phyloP scores from a whole-genome alignment of 2,329 filamentous ascomycete species.

The Coniochaeta pulveracea region DNA sequence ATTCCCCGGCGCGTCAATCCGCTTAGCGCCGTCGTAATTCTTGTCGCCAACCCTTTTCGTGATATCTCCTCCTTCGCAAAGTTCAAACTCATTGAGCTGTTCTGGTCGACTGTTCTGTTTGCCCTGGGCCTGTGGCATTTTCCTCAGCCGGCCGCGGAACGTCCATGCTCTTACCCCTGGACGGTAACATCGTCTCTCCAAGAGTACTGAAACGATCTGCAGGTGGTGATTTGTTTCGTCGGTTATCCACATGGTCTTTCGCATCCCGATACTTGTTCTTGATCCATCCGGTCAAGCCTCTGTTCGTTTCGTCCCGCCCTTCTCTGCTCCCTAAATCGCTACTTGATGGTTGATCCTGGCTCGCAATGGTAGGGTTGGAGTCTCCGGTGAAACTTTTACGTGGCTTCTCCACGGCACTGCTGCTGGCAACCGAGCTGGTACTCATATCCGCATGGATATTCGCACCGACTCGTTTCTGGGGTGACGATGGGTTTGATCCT shows the following conservation, averaged over 20 bases:
- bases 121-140: too few species aligned
- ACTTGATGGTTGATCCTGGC: slow-evolving; percentile 25
- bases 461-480: slow-evolving; percentile 39
- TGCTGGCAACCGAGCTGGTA: slow-evolving; percentile 57
- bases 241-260: slow-evolving; percentile 43
- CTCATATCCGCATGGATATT: slow-evolving; percentile 55
- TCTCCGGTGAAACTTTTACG: slow-evolving; percentile 40
- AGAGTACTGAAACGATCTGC: slow-evolving; percentile 17
- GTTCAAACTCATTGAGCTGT: too few species aligned
- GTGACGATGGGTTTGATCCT: slow-evolving; percentile 29
- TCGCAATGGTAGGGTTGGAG: slow-evolving; percentile 28
- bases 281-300: slow-evolving; percentile 45
- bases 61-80: too few species aligned
- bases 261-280: slow-evolving; percentile 49
- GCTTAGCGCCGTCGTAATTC: too few species aligned
- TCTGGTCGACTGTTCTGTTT: too few species aligned
- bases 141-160: neutral
- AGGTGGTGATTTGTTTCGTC: slow-evolving; percentile 45
- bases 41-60: too few species aligned
- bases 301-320: slow-evolving; percentile 30
- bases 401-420: slow-evolving; percentile 25
- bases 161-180: slow-evolving; percentile 2
- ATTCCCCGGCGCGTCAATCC: too few species aligned
- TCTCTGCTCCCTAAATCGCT: slow-evolving; percentile 25
- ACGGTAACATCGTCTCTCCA: neutral